Percentiles rank a stretch among this genome's conserved stretches.
Conservation (phyloP, 768 basidiomycete genomes). For the Pleurotus salmoneostramineus region DNA sequence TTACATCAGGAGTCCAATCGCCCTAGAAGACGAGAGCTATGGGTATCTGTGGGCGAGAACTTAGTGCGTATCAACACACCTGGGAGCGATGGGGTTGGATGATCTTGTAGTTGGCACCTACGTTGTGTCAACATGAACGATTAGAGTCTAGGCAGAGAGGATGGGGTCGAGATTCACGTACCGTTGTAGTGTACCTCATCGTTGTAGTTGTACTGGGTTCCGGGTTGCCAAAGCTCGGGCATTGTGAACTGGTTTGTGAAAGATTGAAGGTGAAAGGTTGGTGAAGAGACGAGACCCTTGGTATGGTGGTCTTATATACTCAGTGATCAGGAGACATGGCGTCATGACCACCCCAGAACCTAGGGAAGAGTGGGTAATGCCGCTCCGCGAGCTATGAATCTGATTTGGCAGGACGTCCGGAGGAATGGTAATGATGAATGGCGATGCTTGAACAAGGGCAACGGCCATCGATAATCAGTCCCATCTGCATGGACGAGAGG, state of each 20-base stretch:
- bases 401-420: not conserved
- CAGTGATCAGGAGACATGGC: conserved; percentile 1
- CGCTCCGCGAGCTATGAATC: conserved; percentile 3
- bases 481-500: not conserved
- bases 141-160: not conserved
- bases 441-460: not conserved
- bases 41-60: not conserved
- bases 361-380: conserved; percentile 1
- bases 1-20: conserved; percentile 63
- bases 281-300: not conserved
- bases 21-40: conserved; percentile 29
- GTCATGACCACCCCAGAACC: conserved; percentile 5
- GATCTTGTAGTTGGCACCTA: conserved; percentile 61
- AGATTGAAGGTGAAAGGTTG: not conserved
- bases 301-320: not conserved
- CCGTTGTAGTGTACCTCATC: conserved; percentile 57
- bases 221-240: conserved; percentile 56
- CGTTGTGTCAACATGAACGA: not conserved
- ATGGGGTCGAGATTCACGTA: conserved; percentile 16
- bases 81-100: conserved; percentile 71
- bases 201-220: conserved; percentile 51
- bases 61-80: conserved; percentile 26
- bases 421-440: not conserved
- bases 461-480: conserved; percentile 4
- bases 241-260: conserved; percentile 21